phyloP scores from a whole-genome alignment of 805 yeast species.

The Myxozyma sirexii region DNA sequence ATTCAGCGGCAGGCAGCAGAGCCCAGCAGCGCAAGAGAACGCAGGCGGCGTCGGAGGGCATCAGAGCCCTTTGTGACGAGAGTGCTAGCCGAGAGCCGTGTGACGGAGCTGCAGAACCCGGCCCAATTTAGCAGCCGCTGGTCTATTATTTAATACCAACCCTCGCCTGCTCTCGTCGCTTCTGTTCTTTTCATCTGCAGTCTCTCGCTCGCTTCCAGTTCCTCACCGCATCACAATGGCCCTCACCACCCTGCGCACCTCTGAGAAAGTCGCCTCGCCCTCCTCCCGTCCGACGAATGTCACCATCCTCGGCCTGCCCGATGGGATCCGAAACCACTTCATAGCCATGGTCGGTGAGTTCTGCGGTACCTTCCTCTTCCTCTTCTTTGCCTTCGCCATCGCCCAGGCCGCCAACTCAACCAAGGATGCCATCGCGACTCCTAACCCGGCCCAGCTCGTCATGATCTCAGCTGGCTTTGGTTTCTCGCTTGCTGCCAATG shows the following conservation, averaged over 20 bases:
- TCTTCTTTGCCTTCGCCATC: conserved; percentile 79
- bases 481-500: conserved; percentile 75
- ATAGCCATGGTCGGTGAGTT: conserved; percentile 80
- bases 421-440: conserved; percentile 47
- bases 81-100: too few species aligned
- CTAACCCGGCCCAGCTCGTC: conserved; percentile 67
- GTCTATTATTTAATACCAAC: too few species aligned
- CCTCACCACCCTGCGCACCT: neutral
- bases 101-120: too few species aligned
- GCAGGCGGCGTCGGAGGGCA: too few species aligned
- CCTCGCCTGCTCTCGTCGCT: too few species aligned
- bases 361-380: conserved; percentile 80
- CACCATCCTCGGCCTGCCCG: conserved; percentile 44
- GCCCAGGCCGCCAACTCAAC: conserved; percentile 75
- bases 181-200: too few species aligned
- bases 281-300: neutral
- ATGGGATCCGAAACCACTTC: conserved; percentile 58
- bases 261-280: neutral
- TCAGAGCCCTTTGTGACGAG: too few species aligned
- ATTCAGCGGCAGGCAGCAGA: too few species aligned
- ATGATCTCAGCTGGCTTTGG: conserved; percentile 89
- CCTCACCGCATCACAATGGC: too few species aligned
- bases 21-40: too few species aligned
- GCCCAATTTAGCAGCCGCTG: too few species aligned
- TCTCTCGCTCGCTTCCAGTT: too few species aligned